Evolutionary conservation across 345 rosid species (phyloP).

Genomic region (Citrus sp.): DNA sequence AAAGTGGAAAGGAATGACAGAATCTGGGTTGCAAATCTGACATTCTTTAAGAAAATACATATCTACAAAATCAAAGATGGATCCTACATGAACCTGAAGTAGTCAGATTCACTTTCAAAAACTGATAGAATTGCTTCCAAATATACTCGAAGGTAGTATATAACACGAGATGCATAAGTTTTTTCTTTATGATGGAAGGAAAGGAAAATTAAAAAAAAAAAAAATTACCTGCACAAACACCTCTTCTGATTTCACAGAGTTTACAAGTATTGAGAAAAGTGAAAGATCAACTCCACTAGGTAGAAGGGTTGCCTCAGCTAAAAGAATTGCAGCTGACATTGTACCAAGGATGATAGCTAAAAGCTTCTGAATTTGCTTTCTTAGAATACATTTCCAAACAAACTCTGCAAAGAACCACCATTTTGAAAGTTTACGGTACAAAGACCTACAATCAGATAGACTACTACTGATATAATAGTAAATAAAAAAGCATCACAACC

Average conservation of each 20-base stretch:
- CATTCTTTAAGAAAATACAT: neutral
- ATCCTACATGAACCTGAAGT: neutral
- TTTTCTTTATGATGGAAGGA: neutral
- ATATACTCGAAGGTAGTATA: neutral
- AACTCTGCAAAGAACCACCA: slow-evolving; percentile 56
- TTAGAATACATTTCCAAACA: slow-evolving; percentile 80
- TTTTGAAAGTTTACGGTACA: neutral
- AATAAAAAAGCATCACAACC: neutral
- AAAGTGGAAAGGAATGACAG: neutral
- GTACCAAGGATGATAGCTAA: slow-evolving; percentile 68
- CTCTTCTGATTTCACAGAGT: slow-evolving; percentile 70
- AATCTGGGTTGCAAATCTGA: neutral
- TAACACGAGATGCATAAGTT: neutral
- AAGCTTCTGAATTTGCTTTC: slow-evolving; percentile 59
- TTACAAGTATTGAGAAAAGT: slow-evolving; percentile 85
- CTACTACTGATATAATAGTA: neutral
- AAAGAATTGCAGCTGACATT: slow-evolving; percentile 94
- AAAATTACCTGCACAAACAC: slow-evolving; percentile 65
- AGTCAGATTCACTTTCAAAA: neutral
- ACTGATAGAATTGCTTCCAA: neutral
- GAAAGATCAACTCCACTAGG: slow-evolving; percentile 78
- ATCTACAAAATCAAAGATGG: neutral
- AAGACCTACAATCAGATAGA: neutral
- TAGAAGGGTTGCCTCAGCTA: slow-evolving; percentile 94
- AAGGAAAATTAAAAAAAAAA: neutral